Evolutionary conservation across 495 filamentous ascomycete species (phyloP).

Genomic region (Penicillium waksmanii): DNA sequence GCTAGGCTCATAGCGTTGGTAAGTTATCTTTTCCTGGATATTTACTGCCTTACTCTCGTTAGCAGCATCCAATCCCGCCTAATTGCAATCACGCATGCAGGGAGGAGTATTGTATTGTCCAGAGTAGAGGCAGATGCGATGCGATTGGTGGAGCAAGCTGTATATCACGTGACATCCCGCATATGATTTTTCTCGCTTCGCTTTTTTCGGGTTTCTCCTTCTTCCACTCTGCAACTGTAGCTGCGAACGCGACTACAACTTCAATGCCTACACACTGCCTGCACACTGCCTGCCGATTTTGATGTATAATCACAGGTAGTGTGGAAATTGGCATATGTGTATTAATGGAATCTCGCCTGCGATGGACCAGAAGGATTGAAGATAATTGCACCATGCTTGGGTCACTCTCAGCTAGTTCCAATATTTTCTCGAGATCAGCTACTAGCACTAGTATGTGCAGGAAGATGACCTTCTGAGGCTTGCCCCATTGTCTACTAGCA

Average conservation of each 20-base stretch:
- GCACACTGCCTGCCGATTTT: background rate
- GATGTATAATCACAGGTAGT: background rate
- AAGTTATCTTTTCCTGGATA: no score
- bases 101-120: background rate
- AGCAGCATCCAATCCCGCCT: background rate
- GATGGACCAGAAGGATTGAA: no score
- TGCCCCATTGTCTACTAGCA: background rate
- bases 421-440: no score
- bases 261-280: background rate
- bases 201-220: background rate
- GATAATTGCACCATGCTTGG: no score
- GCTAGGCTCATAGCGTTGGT: no score
- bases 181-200: constrained; percentile 2
- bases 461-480: background rate
- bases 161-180: background rate
- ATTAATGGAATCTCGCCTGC: background rate
- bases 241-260: background rate
- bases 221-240: background rate
- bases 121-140: background rate
- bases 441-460: background rate
- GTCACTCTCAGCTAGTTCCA: no score
- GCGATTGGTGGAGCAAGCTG: background rate
- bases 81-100: background rate
- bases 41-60: no score
- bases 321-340: background rate